Base-by-base conservation (phyloP, 1,284 basidiomycete species). In the Trametes polyzona region DNA sequence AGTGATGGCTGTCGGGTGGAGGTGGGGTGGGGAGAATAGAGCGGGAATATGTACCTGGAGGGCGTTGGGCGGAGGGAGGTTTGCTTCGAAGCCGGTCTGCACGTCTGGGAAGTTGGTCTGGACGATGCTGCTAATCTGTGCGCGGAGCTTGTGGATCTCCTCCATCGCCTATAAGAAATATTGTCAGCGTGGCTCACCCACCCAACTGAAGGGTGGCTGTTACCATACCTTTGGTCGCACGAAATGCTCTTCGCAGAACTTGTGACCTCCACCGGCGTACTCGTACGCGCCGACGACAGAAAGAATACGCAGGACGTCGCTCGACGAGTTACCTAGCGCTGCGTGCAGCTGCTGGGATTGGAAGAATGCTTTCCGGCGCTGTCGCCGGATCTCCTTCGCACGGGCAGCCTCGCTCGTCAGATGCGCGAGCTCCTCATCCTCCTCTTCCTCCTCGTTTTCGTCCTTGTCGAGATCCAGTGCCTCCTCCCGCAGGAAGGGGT, bases 271-370 rank as follows among this genome's bases (percentile, higher is more conserved):
- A 2, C 92, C 90, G 23, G 91, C 89, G 72, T 91, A 96, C 70
- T 98, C 96, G 73, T 96, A 99, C 10, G 97, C 97, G 0, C 97
- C 97, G 6, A 98, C 89, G 11, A 95, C 94, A 8, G 95, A 94
- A 12, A 99, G 80, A 47, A 92, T 76, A 64, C 91, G 89, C 75
- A 98, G 93, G 40, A 95, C 75, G 70, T 99, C 97, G 69, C 95
- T 98, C 2, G 83, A 80, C n/a, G 83, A 88, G 53, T 84, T 84
- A 10, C 96, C 97, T 23, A 98, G 79, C 2, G 87, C 86, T 12
- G 88, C 80, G 72, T 97, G 95, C 21, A 79, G 76, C 88, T 95
- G 81, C 62, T 94, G 93, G 2, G 86, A 83, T 68, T 89, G 80
- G 74, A 91, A 96, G 74, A 88, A 98, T 4, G 83, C 83, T 67